phyloP scores from a whole-genome alignment of 257 asterid genomes.

The Ballota nigra region DNA sequence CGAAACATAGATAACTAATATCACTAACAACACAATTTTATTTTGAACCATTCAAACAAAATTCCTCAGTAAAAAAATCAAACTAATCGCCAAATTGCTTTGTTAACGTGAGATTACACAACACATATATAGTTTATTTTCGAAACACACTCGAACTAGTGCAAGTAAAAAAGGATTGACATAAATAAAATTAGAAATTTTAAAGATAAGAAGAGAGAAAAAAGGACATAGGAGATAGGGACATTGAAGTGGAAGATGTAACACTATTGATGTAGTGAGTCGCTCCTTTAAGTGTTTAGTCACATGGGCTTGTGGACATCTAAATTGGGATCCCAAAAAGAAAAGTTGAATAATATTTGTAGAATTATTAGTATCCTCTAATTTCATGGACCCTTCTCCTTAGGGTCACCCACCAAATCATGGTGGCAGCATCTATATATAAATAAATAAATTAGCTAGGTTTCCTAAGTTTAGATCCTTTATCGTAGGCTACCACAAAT shows the following conservation, averaged over 20 bases:
- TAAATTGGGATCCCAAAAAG: slow-evolving; percentile 20
- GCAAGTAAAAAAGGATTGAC: background rate
- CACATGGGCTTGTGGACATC: slow-evolving; percentile 47
- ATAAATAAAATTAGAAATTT: background rate
- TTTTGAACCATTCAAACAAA: too few species aligned
- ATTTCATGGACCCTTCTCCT: slow-evolving; percentile 38
- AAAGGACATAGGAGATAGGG: slow-evolving; percentile 22
- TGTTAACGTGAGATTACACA: too few species aligned
- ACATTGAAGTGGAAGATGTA: slow-evolving; percentile 38
- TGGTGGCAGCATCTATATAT: background rate
- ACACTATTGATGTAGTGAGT: slow-evolving; percentile 29
- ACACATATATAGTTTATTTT: too few species aligned
- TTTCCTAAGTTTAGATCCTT: slow-evolving; percentile 12
- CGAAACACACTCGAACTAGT: too few species aligned
- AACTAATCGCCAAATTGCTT: too few species aligned
- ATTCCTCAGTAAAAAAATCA: too few species aligned
- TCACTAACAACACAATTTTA: too few species aligned
- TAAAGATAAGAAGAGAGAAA: slow-evolving; percentile 23
- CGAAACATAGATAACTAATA: too few species aligned
- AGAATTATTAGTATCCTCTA: slow-evolving; percentile 32
- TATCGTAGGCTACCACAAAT: background rate
- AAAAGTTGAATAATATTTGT: background rate
- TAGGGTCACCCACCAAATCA: slow-evolving; percentile 28
- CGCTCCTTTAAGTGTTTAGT: slow-evolving; percentile 33
- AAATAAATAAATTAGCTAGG: background rate